Base-by-base conservation (phyloP, 2,329 filamentous ascomycete species). In the Neonectria punicea region DNA sequence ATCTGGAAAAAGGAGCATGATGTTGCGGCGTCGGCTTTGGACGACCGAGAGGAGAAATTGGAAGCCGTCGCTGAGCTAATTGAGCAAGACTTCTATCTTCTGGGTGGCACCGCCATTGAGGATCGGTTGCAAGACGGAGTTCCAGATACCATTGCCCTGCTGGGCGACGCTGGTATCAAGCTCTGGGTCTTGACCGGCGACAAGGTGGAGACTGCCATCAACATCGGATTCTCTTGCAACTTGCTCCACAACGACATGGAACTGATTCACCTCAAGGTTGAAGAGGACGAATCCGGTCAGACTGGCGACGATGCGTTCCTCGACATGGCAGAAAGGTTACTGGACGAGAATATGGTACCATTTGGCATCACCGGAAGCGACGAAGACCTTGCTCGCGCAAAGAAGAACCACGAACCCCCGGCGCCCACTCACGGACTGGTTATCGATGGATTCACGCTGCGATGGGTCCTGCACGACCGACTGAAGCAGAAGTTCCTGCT, bases 191-290 rank as follows among this genome's bases (percentile, higher is more conserved):
- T 99, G 69, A 99, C 96, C 16, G 96, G 97, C 68, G 96, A 99
- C 85, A 99, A 98, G 81, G 95, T 98, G 34, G 96, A 99, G 81
- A 99, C 96, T 25, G 96, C 97, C 63, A 99, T 99, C 89, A 99
- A 99, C 82, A 99, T 99, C 76, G 96, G 96, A 2, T 99, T 98
- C 81, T 99, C 97, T 11, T 99, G 97, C 84, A 99, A 99, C 73
- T 86, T 99, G 34, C 87, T 99, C 60, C 94, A 95, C 80, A 99
- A 98, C 79, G 93, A 97, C 71, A 98, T 99, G 96, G 96, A 99
- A 72, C 84, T 99, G 67, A 92, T 99, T 69, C 89, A 97, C 53
- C 86, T 99, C 72, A 97, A 97, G 76, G 86, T 96, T 32, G 88
- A 92, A 1, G 93, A 97, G 69, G 91, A 94, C 60, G 87, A 90